These are phyloP conservation scores for Cercospora sp. DNA, from an alignment of 2,329 filamentous ascomycete species.

Conservation along the genomic window DNA sequence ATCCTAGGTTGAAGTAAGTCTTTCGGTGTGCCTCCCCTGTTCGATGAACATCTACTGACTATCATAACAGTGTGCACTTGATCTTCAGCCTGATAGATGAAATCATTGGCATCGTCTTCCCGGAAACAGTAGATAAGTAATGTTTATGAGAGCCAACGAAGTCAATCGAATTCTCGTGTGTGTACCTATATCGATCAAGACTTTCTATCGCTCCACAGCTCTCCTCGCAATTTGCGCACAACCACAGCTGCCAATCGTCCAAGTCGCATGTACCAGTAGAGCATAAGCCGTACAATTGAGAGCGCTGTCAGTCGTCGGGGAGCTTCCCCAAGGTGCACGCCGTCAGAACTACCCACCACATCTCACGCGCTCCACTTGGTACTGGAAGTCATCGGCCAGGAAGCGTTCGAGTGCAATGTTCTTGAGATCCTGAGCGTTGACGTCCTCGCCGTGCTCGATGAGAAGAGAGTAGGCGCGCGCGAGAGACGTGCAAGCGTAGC, in stretches of 20 bases:
- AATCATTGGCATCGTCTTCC: constrained; percentile 49
- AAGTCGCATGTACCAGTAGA: background rate
- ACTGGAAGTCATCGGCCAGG: constrained; percentile 12
- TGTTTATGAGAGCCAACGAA: background rate
- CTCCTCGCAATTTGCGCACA: background rate
- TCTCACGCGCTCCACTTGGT: constrained; percentile 11
- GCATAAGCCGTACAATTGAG: background rate
- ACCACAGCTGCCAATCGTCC: background rate
- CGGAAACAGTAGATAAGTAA: constrained; percentile 31
- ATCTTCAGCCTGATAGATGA: constrained; percentile 54
- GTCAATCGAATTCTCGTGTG: background rate
- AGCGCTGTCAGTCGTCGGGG: background rate
- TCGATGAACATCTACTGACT: constrained; percentile 28
- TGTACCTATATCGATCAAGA: background rate
- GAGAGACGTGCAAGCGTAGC: constrained; percentile 15
- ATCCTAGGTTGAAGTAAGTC: constrained; percentile 80
- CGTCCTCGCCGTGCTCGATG: constrained; percentile 15
- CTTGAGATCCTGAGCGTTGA: constrained; percentile 19
- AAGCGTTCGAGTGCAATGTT: constrained; percentile 14
- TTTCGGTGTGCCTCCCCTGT: background rate
- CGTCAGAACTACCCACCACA: background rate
- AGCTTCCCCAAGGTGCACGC: background rate
- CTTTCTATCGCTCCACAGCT: background rate
- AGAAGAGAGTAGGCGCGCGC: constrained; percentile 19
- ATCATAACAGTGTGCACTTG: constrained; percentile 48